These are phyloP conservation scores for Globisporangium uncinulatum DNA, from an alignment of 352 stramenopile species.

Conservation along the genomic window DNA sequence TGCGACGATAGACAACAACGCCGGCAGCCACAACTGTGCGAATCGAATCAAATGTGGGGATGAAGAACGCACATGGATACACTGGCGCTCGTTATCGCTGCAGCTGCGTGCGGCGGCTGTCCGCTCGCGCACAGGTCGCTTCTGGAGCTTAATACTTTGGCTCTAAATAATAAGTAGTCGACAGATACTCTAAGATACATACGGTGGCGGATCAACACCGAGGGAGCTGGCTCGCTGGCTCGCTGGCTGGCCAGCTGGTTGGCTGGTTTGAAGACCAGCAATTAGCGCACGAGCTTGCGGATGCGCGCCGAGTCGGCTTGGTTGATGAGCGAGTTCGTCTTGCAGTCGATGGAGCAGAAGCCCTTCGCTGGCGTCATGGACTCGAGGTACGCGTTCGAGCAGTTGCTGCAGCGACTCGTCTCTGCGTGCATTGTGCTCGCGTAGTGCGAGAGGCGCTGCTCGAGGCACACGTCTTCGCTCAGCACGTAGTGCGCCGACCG, in stretches of 20 bases:
- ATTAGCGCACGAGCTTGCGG: conserved; percentile 43
- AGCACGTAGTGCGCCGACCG: conserved; percentile 65
- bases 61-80: neutral
- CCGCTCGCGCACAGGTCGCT: neutral
- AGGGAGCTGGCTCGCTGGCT: neutral
- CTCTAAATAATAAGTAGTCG: conserved; percentile 18
- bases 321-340: conserved; percentile 76
- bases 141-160: conserved; percentile 11
- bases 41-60: too few species aligned
- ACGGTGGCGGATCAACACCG: neutral
- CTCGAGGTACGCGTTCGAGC: conserved; percentile 65
- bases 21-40: too few species aligned
- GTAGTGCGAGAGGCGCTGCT: conserved; percentile 60
- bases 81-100: neutral
- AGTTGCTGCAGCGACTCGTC: conserved; percentile 81
- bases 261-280: neutral
- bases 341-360: conserved; percentile 86
- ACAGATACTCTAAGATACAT: conserved; percentile 13
- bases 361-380: conserved; percentile 49
- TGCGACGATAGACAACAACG: neutral
- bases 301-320: conserved; percentile 64
- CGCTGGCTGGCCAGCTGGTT: neutral
- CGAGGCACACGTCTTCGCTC: conserved; percentile 53
- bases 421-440: conserved; percentile 62
- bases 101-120: neutral